A percentile compares a stretch with the other conserved stretches of the same genome.
These are phyloP conservation scores for Emergomyces pasteurianus DNA, from an alignment of 2,329 filamentous ascomycete genomes.

Conservation along the genomic window DNA sequence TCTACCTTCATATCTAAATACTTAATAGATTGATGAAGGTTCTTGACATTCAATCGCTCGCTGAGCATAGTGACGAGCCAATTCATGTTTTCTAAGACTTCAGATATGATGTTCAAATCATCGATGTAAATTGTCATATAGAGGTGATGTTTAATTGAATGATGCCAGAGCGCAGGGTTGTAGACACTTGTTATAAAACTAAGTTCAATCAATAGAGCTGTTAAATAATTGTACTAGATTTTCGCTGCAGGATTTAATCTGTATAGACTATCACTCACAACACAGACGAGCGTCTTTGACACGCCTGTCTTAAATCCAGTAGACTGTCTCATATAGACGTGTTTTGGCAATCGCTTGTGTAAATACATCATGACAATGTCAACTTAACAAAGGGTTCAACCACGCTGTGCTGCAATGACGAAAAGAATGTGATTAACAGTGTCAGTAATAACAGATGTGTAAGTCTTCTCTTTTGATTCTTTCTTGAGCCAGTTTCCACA, in stretches of 20 bases:
- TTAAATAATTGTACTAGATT: not conserved
- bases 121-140: not conserved
- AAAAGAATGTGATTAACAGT: not conserved
- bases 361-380: not conserved
- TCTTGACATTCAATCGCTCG: not conserved
- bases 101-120: not conserved
- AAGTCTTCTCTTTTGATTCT: not conserved
- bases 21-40: not conserved
- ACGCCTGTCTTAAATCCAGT: not conserved
- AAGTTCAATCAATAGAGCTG: not conserved
- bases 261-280: not conserved
- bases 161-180: not conserved
- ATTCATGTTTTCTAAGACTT: not conserved
- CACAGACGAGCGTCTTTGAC: not conserved
- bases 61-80: not conserved
- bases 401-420: not conserved
- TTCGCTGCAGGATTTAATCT: not conserved
- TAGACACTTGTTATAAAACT: not conserved
- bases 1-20: not conserved
- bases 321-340: not conserved
- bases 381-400: not conserved
- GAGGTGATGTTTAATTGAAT: not conserved
- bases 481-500: not conserved
- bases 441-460: not conserved
- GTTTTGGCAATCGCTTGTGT: not conserved